A percentile compares a stretch with the other conserved stretches of the same genome.
These are phyloP conservation scores for Rhinocladiella mackenziei DNA, from an alignment of 2,329 filamentous ascomycete species.

Conservation along the genomic window DNA sequence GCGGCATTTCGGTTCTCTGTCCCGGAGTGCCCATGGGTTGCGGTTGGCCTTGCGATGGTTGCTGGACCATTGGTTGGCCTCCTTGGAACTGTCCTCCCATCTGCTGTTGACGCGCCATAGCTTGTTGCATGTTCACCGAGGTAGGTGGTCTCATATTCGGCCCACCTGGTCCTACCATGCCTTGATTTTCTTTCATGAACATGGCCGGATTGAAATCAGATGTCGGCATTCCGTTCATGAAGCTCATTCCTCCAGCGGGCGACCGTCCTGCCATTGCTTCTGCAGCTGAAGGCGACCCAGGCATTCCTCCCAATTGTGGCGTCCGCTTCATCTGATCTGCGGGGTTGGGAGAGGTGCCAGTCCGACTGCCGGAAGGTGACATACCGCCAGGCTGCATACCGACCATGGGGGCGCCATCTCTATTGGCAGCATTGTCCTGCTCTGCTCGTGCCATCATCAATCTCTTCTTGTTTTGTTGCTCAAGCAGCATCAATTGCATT, in stretches of 20 bases:
- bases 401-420: slow-evolving; percentile 47
- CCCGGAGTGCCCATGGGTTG: slow-evolving; percentile 54
- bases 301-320: slow-evolving; percentile 57
- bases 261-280: slow-evolving; percentile 57
- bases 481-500: slow-evolving; percentile 65
- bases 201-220: slow-evolving; percentile 37
- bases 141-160: slow-evolving; percentile 58
- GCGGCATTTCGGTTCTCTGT: slow-evolving; percentile 52
- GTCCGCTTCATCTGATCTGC: slow-evolving; percentile 61
- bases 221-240: slow-evolving; percentile 50
- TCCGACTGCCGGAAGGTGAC: slow-evolving; percentile 54
- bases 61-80: slow-evolving; percentile 48
- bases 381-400: slow-evolving; percentile 49
- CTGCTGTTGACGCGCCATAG: slow-evolving; percentile 33
- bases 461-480: slow-evolving; percentile 66
- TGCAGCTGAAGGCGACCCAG: slow-evolving; percentile 55
- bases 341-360: slow-evolving; percentile 58
- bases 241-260: slow-evolving; percentile 56
- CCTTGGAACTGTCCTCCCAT: slow-evolving; percentile 37
- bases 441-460: slow-evolving; percentile 64
- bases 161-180: slow-evolving; percentile 43
- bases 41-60: slow-evolving; percentile 40
- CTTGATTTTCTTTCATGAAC: slow-evolving; percentile 45
- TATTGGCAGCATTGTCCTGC: slow-evolving; percentile 57
- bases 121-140: slow-evolving; percentile 47